Conservation (phyloP, 108 stramenopile genomes). For the Bacterosira constricta region DNA sequence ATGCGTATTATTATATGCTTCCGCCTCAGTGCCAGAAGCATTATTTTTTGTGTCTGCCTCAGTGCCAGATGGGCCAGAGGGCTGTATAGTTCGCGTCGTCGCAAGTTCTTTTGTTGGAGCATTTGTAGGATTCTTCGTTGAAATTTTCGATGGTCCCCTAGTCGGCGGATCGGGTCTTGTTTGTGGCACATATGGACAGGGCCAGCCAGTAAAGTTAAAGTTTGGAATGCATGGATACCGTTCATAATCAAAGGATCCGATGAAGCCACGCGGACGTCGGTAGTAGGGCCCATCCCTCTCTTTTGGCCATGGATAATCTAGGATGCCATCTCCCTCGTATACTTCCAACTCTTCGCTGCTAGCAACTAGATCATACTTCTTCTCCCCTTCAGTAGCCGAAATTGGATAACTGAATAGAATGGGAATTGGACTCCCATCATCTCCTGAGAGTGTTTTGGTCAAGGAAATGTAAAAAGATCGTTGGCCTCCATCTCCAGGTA, state of each 20-base stretch:
- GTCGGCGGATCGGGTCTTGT: no score
- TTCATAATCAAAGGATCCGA: conserved; percentile 21
- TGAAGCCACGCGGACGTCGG: conserved; percentile 22
- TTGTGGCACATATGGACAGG: conserved; percentile 23
- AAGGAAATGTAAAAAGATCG: conserved; percentile 31
- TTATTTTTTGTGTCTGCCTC: no score
- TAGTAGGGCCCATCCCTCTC: conserved; percentile 22
- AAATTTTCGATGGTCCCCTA: no score
- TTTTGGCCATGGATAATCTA: conserved; percentile 21
- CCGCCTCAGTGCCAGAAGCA: no score
- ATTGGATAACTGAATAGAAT: conserved; percentile 12
- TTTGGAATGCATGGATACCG: conserved; percentile 14
- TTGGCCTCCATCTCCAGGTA: conserved; percentile 17
- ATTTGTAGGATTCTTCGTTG: conserved; percentile 2
- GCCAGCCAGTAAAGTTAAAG: conserved; percentile 31
- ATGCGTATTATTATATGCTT: no score
- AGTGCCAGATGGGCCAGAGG: no score
- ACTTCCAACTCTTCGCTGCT: conserved; percentile 21
- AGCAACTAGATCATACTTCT: conserved; percentile 11
- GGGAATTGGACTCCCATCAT: conserved; percentile 1
- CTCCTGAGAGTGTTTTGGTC: neutral
- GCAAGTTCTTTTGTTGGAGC: neutral
- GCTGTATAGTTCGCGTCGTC: no score
- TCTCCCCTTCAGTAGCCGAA: conserved; percentile 1
- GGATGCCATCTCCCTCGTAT: conserved; percentile 23